Base-by-base conservation (phyloP, 768 basidiomycete genomes). In the Pulveroboletus ravenelii region DNA sequence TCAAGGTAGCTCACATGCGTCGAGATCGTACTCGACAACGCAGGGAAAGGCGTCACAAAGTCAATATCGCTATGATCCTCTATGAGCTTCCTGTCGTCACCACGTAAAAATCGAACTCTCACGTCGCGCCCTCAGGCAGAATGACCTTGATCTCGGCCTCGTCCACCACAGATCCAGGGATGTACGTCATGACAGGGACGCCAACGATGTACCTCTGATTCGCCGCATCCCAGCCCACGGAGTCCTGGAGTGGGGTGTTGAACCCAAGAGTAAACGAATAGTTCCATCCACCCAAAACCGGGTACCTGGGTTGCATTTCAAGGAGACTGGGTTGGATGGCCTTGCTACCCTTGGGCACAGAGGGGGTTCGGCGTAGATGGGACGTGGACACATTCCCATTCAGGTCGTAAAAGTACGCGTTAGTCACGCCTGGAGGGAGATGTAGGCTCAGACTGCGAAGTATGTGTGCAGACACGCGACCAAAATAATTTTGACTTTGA, bases 311-410 rank as follows among this genome's bases (percentile, higher is more conserved):
- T 36, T 77, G 78, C 43, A 98, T 66, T 61, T 97, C 93, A 23
- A 99, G 75, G 20, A 86, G 55, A 47, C 89, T 89, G 60, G 76
- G 75, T 39, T 79, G 75, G 49, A 73, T 75, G 13, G 71, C 69
- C 50, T 74, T 75, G 51, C 70, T 69, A n/a, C 75, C 76, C 59
- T 82, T 82, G 4, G 84, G 74, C 6, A 77, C 72, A 6, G 87
- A 81, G 37, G 86, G 85, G 1, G 81, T 77, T 36, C 73, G 72
- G 15, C 92, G 85, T 59, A 98, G 79, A 52, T 77, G 81, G 2
- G 95, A 96, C 6, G 94, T 97, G 1, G 95, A 97, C 38, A 99
- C 93, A 64, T 99, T 99, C 46, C 96, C 96, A 58, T 93, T 87
- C 44, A 81, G 72, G 69, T 99, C 96, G 64, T 88, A 90, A 72